These are phyloP conservation scores for Diutina pseudorugosa DNA, from an alignment of 1,139 yeast genomes.

Conservation along the genomic window DNA sequence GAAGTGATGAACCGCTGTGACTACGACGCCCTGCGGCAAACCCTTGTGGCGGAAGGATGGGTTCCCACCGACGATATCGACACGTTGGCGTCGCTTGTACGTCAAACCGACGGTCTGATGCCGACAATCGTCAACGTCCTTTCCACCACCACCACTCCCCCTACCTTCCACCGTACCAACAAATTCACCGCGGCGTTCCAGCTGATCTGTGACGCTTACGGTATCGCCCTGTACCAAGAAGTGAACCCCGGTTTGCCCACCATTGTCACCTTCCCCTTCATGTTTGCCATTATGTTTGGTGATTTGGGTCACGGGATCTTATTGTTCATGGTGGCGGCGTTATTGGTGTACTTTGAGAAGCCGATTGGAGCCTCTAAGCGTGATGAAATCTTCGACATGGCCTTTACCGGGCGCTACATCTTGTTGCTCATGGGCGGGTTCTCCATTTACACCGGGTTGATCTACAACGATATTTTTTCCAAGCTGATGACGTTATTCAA, in stretches of 20 bases:
- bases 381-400: conserved; percentile 96
- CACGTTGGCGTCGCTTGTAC: conserved; percentile 11
- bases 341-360: conserved; percentile 58
- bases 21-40: conserved; percentile 51
- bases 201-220: conserved; percentile 88
- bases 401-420: conserved; percentile 83
- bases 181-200: conserved; percentile 91
- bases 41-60: conserved; percentile 74
- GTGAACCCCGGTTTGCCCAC: conserved; percentile 95
- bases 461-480: conserved; percentile 89
- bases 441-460: conserved; percentile 86
- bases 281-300: conserved; percentile 99
- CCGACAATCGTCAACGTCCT: conserved; percentile 76
- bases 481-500: conserved; percentile 75
- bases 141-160: conserved; percentile 76
- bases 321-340: conserved; percentile 58
- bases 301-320: conserved; percentile 93
- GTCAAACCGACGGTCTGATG: conserved; percentile 16
- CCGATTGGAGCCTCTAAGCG: conserved; percentile 54
- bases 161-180: conserved; percentile 85
- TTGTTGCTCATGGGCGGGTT: conserved; percentile 82
- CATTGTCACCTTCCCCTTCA: conserved; percentile 89
- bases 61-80: conserved; percentile 49
- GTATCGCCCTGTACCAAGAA: conserved; percentile 87
- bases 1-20: conserved; percentile 55